Evolutionary conservation across 495 filamentous ascomycete species (phyloP).

Genomic region (Tuber calosporum): DNA sequence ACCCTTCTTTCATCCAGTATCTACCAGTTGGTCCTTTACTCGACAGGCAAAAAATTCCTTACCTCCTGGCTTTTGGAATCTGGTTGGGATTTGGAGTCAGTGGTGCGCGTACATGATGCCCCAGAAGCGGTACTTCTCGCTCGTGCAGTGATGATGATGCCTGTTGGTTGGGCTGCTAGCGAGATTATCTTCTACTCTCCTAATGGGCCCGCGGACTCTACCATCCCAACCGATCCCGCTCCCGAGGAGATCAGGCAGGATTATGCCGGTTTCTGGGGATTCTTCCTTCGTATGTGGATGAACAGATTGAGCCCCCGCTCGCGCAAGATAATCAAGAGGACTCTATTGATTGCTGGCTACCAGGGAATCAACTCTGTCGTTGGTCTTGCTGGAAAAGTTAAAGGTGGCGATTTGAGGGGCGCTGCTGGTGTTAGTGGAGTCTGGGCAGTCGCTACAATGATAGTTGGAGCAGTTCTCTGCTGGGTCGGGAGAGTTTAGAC

Average conservation of each 20-base stretch:
- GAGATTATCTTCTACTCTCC: conserved; percentile 38
- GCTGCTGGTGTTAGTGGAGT: conserved; percentile 33
- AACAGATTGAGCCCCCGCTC: conserved; percentile 29
- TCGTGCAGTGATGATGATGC: conserved; percentile 37
- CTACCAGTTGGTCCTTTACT: conserved; percentile 34
- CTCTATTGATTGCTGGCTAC: conserved; percentile 31
- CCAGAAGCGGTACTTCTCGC: conserved; percentile 27
- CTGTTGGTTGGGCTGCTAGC: conserved; percentile 35
- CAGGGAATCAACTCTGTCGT: conserved; percentile 34
- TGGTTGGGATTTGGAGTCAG: conserved; percentile 37
- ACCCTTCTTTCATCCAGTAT: conserved; percentile 29
- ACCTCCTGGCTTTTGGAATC: conserved; percentile 32
- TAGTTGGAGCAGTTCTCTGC: conserved; percentile 34
- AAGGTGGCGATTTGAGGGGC: conserved; percentile 33
- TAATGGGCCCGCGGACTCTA: conserved; percentile 16
- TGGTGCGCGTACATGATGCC: conserved; percentile 29
- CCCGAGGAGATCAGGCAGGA: conserved; percentile 14
- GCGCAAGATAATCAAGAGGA: conserved; percentile 37
- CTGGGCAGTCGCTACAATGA: conserved; percentile 32
- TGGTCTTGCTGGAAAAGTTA: conserved; percentile 29
- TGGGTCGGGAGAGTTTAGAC: conserved; percentile 37
- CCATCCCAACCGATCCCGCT: conserved; percentile 15
- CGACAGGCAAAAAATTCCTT: conserved; percentile 32
- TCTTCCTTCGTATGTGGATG: conserved; percentile 29
- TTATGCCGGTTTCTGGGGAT: conserved; percentile 25